These are phyloP conservation scores for Beauveria sp. DNA, from an alignment of 2,329 filamentous ascomycete genomes.

Conservation along the genomic window DNA sequence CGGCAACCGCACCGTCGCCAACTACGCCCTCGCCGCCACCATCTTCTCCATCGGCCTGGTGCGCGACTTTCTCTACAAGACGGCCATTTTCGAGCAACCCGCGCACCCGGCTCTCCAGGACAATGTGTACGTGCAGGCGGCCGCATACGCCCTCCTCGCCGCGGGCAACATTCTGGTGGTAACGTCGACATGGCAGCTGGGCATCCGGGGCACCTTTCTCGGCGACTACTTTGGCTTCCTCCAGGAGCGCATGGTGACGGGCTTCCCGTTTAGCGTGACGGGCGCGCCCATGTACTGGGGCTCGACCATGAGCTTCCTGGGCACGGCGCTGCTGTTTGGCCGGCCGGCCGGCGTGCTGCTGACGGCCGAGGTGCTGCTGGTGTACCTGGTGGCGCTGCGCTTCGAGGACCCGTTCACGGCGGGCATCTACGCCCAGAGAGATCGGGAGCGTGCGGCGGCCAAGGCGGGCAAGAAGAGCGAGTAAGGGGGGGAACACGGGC, in stretches of 20 bases:
- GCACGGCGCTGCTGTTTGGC: constrained; percentile 73
- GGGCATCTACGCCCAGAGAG: constrained; percentile 85
- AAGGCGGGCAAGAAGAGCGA: constrained; percentile 45
- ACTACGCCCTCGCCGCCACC: constrained; percentile 78
- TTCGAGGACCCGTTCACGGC: constrained; percentile 95
- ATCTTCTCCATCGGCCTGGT: constrained; percentile 91
- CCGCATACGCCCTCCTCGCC: constrained; percentile 64
- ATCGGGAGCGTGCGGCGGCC: constrained; percentile 45
- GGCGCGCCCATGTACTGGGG: constrained; percentile 95
- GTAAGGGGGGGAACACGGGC: constrained; percentile 21
- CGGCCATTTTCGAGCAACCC: constrained; percentile 68
- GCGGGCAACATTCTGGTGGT: constrained; percentile 78
- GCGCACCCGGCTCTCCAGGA: constrained; percentile 61
- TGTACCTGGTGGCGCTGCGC: constrained; percentile 72
- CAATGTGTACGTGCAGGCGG: constrained; percentile 47
- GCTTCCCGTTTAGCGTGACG: constrained; percentile 91
- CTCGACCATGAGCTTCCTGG: constrained; percentile 85
- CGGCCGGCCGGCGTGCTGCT: constrained; percentile 80
- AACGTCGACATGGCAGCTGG: constrained; percentile 83
- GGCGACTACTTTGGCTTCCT: constrained; percentile 98
- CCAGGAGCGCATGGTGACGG: constrained; percentile 89
- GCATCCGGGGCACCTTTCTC: constrained; percentile 90
- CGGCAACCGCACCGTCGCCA: constrained; percentile 69
- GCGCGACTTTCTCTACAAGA: constrained; percentile 82
- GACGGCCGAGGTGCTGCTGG: constrained; percentile 64